A percentile compares a stretch with the other conserved stretches of the same genome.
phyloP scores from a whole-genome alignment of 2,329 filamentous ascomycete genomes.

The Pestalotiopsis sp. region DNA sequence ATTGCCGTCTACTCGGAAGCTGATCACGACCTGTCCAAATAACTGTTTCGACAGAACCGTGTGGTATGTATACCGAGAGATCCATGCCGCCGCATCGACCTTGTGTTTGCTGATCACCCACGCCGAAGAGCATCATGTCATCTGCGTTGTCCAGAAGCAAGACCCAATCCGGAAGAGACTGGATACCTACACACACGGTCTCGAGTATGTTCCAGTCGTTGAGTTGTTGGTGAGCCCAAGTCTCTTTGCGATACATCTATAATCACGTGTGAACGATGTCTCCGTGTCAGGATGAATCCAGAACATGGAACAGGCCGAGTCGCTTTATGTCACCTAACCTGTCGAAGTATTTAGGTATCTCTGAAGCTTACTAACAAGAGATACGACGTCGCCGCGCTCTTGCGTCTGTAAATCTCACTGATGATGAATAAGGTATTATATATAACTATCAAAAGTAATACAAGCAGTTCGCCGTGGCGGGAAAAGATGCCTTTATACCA shows the following conservation, averaged over 20 bases:
- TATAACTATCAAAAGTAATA: no score
- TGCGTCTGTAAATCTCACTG: no score
- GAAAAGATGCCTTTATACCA: no score
- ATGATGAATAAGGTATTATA: no score
- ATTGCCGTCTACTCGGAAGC: not conserved
- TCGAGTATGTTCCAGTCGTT: conserved; percentile 6
- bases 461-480: no score
- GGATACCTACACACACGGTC: conserved; percentile 21
- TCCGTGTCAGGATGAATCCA: not conserved
- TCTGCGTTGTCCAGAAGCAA: conserved; percentile 39
- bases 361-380: no score
- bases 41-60: conserved; percentile 26
- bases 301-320: not conserved
- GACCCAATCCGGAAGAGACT: conserved; percentile 27
- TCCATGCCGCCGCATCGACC: not conserved
- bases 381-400: no score
- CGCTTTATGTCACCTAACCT: not conserved
- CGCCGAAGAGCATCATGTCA: conserved; percentile 31
- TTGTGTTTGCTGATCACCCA: not conserved
- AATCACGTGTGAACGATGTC: not conserved
- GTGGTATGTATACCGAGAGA: conserved; percentile 28
- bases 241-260: not conserved
- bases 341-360: no score
- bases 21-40: conserved; percentile 37
- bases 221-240: not conserved